phyloP scores from a whole-genome alignment of 495 filamentous ascomycete species.

The Cenococcum geophilum region DNA sequence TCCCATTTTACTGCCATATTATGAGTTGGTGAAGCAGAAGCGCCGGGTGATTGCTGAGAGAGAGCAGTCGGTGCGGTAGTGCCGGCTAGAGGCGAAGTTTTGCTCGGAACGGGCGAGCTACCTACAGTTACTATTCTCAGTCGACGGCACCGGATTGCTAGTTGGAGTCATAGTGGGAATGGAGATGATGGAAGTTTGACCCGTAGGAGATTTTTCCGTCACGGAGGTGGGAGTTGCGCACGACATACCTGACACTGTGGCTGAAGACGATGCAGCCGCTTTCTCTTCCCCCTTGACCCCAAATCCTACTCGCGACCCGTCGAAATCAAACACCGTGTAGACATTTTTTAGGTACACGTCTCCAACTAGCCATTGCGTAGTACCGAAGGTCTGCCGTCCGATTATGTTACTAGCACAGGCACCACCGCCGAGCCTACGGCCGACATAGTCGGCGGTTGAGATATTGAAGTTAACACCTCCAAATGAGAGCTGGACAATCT shows the following conservation, averaged over 20 bases:
- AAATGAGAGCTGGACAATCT: conserved; percentile 49
- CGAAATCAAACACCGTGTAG: conserved; percentile 78
- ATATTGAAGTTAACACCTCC: conserved; percentile 57
- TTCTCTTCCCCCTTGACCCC: conserved; percentile 17
- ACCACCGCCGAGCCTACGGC: conserved; percentile 37
- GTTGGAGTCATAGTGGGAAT: not conserved
- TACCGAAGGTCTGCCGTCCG: conserved; percentile 42
- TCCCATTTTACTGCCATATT: not conserved
- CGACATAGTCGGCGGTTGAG: conserved; percentile 63
- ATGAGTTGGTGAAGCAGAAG: conserved; percentile 1
- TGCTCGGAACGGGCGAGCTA: not conserved
- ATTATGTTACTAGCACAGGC: conserved; percentile 62
- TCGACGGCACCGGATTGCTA: not conserved
- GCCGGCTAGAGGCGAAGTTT: conserved; percentile 1
- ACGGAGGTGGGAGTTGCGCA: not conserved
- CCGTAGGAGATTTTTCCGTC: not conserved
- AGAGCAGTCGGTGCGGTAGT: not conserved
- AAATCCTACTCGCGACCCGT: conserved; percentile 26
- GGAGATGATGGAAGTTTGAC: not conserved
- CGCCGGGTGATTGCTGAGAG: conserved; percentile 4
- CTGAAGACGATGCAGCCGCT: not conserved
- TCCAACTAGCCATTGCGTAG: conserved; percentile 65
- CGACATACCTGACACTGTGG: conserved; percentile 3
- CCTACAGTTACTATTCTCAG: not conserved
- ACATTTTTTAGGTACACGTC: conserved; percentile 87